phyloP scores from a whole-genome alignment of 371 early-diverging fungal species.

The Cokeromyces recurvatus region DNA sequence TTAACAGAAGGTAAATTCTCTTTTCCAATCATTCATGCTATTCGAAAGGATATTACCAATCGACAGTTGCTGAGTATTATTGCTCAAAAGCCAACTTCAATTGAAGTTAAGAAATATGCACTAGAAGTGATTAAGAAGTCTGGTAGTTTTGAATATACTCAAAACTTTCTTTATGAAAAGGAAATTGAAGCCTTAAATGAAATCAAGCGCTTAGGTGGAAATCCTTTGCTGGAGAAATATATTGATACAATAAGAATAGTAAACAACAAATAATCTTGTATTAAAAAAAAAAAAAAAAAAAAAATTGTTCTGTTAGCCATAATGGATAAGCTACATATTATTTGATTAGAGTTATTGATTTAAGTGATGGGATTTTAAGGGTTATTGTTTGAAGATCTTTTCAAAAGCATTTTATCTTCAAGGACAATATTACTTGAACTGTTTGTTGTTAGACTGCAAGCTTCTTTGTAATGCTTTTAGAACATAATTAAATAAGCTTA shows the following conservation, averaged over 20 bases:
- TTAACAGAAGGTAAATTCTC: slow-evolving; percentile 98
- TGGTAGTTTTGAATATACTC: slow-evolving; percentile 77
- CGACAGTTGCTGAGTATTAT: slow-evolving; percentile 78
- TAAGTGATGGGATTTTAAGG: too few relatives aligned
- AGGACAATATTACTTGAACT: too few relatives aligned
- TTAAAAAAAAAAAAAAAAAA: too few relatives aligned
- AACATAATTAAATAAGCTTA: too few relatives aligned
- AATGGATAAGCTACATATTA: too few relatives aligned
- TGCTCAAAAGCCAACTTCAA: slow-evolving; percentile 74
- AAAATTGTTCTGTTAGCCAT: too few relatives aligned
- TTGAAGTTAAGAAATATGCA: slow-evolving; percentile 85
- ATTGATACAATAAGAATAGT: slow-evolving; percentile 22
- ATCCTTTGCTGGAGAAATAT: slow-evolving; percentile 56
- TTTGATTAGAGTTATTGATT: too few relatives aligned
- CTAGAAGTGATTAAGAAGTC: slow-evolving; percentile 75
- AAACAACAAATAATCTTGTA: neutral
- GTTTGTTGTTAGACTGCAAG: too few relatives aligned
- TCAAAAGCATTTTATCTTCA: too few relatives aligned
- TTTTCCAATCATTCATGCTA: slow-evolving; percentile 89
- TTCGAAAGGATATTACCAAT: slow-evolving; percentile 57
- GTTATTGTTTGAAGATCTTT: too few relatives aligned
- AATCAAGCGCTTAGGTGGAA: slow-evolving; percentile 74
- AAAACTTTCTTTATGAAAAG: slow-evolving; percentile 47
- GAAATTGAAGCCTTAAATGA: slow-evolving; percentile 59
- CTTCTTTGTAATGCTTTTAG: too few relatives aligned